Evolutionary conservation across 2,329 filamentous ascomycete species (phyloP), one percentile per base, ranked within the genome.

Genomic region (Dendryphion nanum): DNA sequence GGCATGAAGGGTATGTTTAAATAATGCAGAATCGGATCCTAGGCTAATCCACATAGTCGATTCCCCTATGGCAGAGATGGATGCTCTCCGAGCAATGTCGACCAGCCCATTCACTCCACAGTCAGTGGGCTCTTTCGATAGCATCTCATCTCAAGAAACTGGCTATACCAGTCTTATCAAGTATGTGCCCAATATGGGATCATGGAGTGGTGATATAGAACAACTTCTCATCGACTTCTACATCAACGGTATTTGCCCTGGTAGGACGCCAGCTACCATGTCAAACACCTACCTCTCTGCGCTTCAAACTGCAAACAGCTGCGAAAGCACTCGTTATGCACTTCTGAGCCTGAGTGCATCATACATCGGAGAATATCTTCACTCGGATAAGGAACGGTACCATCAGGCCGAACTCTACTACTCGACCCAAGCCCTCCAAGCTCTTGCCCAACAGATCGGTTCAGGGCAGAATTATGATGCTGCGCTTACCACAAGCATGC

Each of bases 321-420:
- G 58, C 34, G 26, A 48, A 17, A 63, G 59, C 45, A 61, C 58
- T 8, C 49, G 51, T 26, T 61, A 45, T 33, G 59, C 59, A 17
- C 45, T 63, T 3, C 52, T 63, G 6, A 61, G 57, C 35, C 43
- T 63, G 8, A 56, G 57, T 18, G 59, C 59, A 6, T 59, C 57
- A 7, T 63, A 63, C 36, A 55, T 61, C 20, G 44, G 50, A 33
- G 55, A 61, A 23, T 55, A 61, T 33, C 39, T 57, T 7, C 55
- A 52, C 18, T 51, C 50, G 2, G 48, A 60, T 4, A 59, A 53
- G 30, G 53, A 60, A 17, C 34, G 42, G 6, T 63, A 51, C 30
- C 51, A 59, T 21, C 55, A 59, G 36, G 57, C 58, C 5, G 58
- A 63, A 32, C 44, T 63, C 5, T 60, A 55, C 43, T 63, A 63